These are phyloP conservation scores for Colletotrichum sp. DNA, from an alignment of 2,329 filamentous ascomycete species.

Conservation along the genomic window DNA sequence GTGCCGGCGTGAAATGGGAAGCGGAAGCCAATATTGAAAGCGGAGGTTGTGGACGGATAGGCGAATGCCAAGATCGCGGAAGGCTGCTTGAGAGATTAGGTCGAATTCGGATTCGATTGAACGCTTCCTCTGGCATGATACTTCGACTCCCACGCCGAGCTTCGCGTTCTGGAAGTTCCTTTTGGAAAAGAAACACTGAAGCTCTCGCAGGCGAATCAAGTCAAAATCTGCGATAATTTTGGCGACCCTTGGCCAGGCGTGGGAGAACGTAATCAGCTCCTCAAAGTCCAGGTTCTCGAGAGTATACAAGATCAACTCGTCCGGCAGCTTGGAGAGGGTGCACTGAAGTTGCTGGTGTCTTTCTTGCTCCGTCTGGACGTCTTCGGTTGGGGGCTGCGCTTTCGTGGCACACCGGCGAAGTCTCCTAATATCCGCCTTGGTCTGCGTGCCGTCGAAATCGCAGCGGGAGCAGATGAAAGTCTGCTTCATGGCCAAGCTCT, in stretches of 20 bases:
- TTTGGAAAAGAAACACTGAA: constrained; percentile 53
- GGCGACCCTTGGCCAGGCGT: constrained; percentile 39
- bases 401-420: neutral
- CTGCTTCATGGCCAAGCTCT: neutral
- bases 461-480: constrained; percentile 31
- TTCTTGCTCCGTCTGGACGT: constrained; percentile 27
- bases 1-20: constrained; percentile 50
- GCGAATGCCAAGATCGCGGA: constrained; percentile 36
- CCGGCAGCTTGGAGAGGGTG: constrained; percentile 31
- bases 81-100: constrained; percentile 47
- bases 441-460: constrained; percentile 11
- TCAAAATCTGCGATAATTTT: constrained; percentile 37
- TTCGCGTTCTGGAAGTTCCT: constrained; percentile 38
- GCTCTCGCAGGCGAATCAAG: constrained; percentile 44
- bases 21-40: constrained; percentile 49
- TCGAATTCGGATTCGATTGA: constrained; percentile 54
- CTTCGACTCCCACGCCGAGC: constrained; percentile 47
- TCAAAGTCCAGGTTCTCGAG: constrained; percentile 36
- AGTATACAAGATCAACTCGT: constrained; percentile 44
- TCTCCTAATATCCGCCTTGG: neutral
- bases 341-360: neutral
- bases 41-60: constrained; percentile 44
- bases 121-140: constrained; percentile 24
- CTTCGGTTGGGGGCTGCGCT: neutral
- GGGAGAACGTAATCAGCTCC: constrained; percentile 39